Base-by-base conservation (phyloP, 2,329 filamentous ascomycete species). In the Cladosporium sp. region DNA sequence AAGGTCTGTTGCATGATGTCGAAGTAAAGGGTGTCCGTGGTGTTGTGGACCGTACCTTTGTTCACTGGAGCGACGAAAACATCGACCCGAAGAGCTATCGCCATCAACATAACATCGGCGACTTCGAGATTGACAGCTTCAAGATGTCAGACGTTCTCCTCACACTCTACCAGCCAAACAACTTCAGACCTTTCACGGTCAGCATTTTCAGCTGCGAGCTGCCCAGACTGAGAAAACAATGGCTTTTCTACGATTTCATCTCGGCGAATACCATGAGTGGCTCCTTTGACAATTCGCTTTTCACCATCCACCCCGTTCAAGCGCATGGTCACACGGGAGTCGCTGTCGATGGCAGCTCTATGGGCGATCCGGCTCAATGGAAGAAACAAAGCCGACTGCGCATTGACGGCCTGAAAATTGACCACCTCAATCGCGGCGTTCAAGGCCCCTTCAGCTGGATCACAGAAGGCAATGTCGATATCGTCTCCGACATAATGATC, bases 361-460 rank as follows among this genome's bases (percentile, higher is more conserved):
- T 84, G 42, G 82, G 79, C 20, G 84, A 86, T 48, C 72, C 80
- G 3, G 82, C 81, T 51, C 83, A 83, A 0, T 98, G 92, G 92
- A 96, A 97, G 70, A 97, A 96, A 68, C 91, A 95, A 58, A 95
- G 85, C 63, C 82, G 93, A 19, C 82, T 97, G 52, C 83, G 93
- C 4, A 94, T 98, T 51, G 93, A 98, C 63, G 90, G 86, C 0
- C 77, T 98, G 8, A 95, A 86, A 64, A 96, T 98, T 49, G 93
- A 97, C 61, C 93, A 98, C 67, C 77, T 98, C 8, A 98, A 98
- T 65, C 83, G 90, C 36, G 91, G 91, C 19, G 89, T 95, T 15
- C 84, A 93, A 54, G 93, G 93, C 0, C 91, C 92, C 0, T 96
- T 98, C 67, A 91, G 89, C 3, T 98, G 93, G 93, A 98, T 98